These are phyloP conservation scores for Cyclocybe aegerita DNA, from an alignment of 768 basidiomycete genomes.

Conservation along the genomic window DNA sequence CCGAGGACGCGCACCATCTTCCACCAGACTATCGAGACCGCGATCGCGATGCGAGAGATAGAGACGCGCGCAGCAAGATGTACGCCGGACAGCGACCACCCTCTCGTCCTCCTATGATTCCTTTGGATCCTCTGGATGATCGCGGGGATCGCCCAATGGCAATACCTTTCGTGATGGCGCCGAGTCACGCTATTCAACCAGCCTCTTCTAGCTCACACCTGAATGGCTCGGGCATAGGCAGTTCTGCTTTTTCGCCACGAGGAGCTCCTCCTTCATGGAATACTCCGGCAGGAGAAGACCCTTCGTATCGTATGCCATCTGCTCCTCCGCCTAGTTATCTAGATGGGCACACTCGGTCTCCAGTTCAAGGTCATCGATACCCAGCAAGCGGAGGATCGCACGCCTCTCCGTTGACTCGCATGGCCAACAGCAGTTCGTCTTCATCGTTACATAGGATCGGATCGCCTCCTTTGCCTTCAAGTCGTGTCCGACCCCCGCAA, in stretches of 20 bases:
- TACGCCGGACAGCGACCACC: constrained; percentile 25
- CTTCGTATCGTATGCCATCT: constrained; percentile 29
- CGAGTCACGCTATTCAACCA: constrained; percentile 41
- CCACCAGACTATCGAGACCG: constrained; percentile 23
- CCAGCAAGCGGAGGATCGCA: constrained; percentile 16
- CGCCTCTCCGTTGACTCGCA: constrained; percentile 22
- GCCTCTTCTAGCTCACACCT: constrained; percentile 14
- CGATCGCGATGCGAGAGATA: constrained; percentile 25
- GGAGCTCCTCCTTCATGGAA: constrained; percentile 27
- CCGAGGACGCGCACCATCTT: constrained; percentile 22
- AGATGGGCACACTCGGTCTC: constrained; percentile 37
- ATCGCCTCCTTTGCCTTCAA: constrained; percentile 23
- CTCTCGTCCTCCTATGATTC: constrained; percentile 32
- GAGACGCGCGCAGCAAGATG: constrained; percentile 17
- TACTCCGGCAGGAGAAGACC: constrained; percentile 26
- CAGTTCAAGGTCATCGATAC: constrained; percentile 39
- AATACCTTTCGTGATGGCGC: constrained; percentile 53
- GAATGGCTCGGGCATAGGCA: constrained; percentile 17
- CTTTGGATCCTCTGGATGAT: constrained; percentile 37
- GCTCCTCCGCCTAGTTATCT: constrained; percentile 29
- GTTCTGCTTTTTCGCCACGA: constrained; percentile 31
- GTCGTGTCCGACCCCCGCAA: constrained; percentile 24
- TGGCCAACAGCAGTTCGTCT: constrained; percentile 26
- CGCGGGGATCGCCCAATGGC: constrained; percentile 54
- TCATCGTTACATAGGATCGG: constrained; percentile 21